Evolutionary conservation across 1,284 basidiomycete genomes (phyloP), one percentile per base, ranked within the genome.

Genomic region (Polyporus tsugae): DNA sequence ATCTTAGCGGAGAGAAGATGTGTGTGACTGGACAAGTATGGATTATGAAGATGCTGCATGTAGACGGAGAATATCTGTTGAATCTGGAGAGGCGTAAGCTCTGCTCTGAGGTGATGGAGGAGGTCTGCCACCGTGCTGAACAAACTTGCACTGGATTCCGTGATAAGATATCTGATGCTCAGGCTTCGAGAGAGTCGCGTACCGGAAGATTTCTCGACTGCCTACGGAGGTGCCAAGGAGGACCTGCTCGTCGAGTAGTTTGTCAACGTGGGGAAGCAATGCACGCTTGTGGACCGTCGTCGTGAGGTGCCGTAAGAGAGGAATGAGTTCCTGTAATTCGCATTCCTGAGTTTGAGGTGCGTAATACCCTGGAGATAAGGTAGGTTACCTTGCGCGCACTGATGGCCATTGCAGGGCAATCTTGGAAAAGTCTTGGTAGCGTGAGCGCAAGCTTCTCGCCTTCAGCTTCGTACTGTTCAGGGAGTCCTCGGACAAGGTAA

Each of bases 1-100:
- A 98, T 91, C 82, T 99, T 99, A 70, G 94, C 93, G 73, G 95
- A 96, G 81, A 99, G 89, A 17, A 95, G 95, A 78, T 99, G 96
- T 46, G 97, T 90, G 65, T 89, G 91, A 70, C 89, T 92, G 13
- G 90, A 88, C 62, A 97, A 87, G 15, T 93, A 91, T 2, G 95
- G 88, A 77, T 99, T 97, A 81, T 99, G 97, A 60, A 99, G 87
- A 75, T 96, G 91, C 66, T 92, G 91, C 6, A 95, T 93, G 78
- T 96, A 98, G 69, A 95, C 89, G 74, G 94, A 90, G 38, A 97
- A 91, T 70, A 98, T 89, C 10, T 90, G 89, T 17, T 89, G 86
- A 33, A 99, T 85, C 78, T 99, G 97, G 19, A 87, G 81, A 6
- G 92, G 84, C 1, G 89, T 90, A 29, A 99, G 89, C 53, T 99